Evolutionary conservation across 768 basidiomycete genomes (phyloP), one percentile per base, ranked within the genome.

Genomic region (Russula griseocarnosa): DNA sequence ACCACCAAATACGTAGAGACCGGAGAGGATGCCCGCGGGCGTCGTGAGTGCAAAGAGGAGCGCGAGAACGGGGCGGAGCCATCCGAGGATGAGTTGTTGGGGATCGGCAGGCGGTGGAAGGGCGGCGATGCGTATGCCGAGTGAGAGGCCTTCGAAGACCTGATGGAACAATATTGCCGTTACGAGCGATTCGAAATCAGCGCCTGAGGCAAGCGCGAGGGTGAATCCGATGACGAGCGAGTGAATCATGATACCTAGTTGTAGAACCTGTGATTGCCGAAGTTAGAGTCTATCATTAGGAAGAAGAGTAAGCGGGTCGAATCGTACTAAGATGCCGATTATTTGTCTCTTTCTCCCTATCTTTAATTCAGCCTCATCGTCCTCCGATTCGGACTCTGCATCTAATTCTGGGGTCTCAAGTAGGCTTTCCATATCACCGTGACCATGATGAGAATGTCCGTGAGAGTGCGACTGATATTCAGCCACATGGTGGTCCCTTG

Each of bases 181-280:
- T 14, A 88, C 81, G 2, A 92, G 80, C 26, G 90, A 86, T 2
- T 86, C 80, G 65, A 92, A 91, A 58, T 90, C 88, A 1, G 82
- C 68, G 20, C 88, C 86, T 6, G 80, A 77, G 5, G 87, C 83
- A 60, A 92, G 82, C 1, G 88, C 81, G 22, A 92, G 76, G 5
- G 91, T 92, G 24, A 92, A 72, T 2, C 91, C 91, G 61, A 93
- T 90, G 36, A 92, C 83, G 52, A 93, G 71, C 3, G 91, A 87
- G 71, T 94, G 85, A 55, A 94, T 80, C 90, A 94, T 88, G 69
- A 95, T 90, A 52, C 93, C 0, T 88, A 88, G 70, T 81, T 95
- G 88, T 40, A 95, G 77, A 36, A 90, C 84, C 90, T 92, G 57
- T 52, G 34, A 4, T 36, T 32, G 30, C n/a, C n/a, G 13, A n/a